Conservation (phyloP, 2,329 filamentous ascomycete genomes). For the Nigrospora sphaerica region DNA sequence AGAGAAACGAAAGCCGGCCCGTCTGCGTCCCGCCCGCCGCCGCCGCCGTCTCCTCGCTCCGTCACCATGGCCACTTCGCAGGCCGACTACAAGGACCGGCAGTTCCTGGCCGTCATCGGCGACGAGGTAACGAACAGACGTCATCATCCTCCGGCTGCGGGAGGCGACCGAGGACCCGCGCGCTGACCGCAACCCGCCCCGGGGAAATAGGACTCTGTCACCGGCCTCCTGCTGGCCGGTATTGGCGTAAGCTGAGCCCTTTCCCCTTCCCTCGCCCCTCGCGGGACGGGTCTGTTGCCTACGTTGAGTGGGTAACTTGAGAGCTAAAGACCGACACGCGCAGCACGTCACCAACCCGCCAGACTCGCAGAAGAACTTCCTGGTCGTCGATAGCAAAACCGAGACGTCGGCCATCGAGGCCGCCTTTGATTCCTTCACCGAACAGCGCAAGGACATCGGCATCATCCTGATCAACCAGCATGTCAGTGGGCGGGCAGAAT, state of each 20-base stretch:
- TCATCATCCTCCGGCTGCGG: background rate
- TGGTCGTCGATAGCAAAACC: constrained; percentile 92
- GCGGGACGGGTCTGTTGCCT: too few relatives aligned
- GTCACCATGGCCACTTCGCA: constrained; percentile 39
- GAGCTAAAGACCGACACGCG: background rate
- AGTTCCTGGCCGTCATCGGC: constrained; percentile 96
- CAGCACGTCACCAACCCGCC: constrained; percentile 88
- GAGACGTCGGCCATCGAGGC: constrained; percentile 82
- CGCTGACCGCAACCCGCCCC: constrained; percentile 10
- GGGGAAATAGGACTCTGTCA: constrained; percentile 75
- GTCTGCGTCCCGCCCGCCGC: too few relatives aligned
- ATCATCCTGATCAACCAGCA: constrained; percentile 98
- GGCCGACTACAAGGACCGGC: constrained; percentile 70
- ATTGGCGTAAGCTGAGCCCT: constrained; percentile 61
- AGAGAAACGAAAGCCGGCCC: too few relatives aligned
- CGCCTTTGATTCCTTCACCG: constrained; percentile 83
- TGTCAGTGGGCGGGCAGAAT: constrained; percentile 46
- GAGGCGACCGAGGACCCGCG: too few relatives aligned
- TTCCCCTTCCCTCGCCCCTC: background rate
- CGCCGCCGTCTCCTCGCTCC: too few relatives aligned
- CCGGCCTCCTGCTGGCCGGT: constrained; percentile 87
- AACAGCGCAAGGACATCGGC: constrained; percentile 89
- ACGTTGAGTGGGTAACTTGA: too few relatives aligned
- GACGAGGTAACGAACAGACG: constrained; percentile 64
- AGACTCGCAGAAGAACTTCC: constrained; percentile 93